Percentiles rank a stretch among this genome's conserved stretches.
phyloP scores from a whole-genome alignment of 2,329 filamentous ascomycete genomes.

The Zasmidium cellare region DNA sequence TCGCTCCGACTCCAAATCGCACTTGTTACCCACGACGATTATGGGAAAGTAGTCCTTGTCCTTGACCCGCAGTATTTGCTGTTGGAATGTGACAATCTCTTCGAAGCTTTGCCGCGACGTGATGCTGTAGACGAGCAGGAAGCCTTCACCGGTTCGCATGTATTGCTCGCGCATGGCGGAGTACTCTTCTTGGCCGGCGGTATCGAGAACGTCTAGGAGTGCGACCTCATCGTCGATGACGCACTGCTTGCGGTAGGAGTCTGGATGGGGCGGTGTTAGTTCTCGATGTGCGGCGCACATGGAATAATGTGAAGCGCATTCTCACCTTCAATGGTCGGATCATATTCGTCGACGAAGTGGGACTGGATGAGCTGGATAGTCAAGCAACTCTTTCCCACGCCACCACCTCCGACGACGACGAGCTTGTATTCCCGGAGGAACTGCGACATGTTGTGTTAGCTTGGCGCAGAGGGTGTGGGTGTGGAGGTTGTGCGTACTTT shows the following conservation, averaged over 20 bases:
- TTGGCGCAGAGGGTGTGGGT: conserved; percentile 7
- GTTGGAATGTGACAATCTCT: conserved; percentile 97
- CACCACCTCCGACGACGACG: conserved; percentile 96
- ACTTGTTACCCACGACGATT: conserved; percentile 99
- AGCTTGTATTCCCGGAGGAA: conserved; percentile 57
- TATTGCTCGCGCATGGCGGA: conserved; percentile 99
- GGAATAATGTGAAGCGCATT: conserved; percentile 18
- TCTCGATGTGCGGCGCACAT: background rate
- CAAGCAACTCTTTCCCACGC: conserved; percentile 98
- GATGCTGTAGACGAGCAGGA: conserved; percentile 97
- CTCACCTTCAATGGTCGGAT: conserved; percentile 97
- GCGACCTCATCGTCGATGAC: conserved; percentile 98
- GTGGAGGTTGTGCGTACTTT: conserved; percentile 29
- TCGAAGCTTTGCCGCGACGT: conserved; percentile 96
- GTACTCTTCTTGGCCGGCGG: conserved; percentile 98
- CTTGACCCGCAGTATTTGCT: conserved; percentile 97
- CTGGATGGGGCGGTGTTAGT: conserved; percentile 51
- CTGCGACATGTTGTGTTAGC: conserved; percentile 33
- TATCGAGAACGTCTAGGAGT: conserved; percentile 95
- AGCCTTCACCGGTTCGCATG: conserved; percentile 98
- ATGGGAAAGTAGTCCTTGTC: conserved; percentile 99
- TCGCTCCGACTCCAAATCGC: conserved; percentile 90
- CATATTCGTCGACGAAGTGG: conserved; percentile 99
- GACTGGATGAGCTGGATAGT: conserved; percentile 82
- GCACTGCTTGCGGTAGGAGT: conserved; percentile 99